These are phyloP conservation scores for Diaporthe sp. DNA, from an alignment of 2,329 filamentous ascomycete species.

Conservation along the genomic window DNA sequence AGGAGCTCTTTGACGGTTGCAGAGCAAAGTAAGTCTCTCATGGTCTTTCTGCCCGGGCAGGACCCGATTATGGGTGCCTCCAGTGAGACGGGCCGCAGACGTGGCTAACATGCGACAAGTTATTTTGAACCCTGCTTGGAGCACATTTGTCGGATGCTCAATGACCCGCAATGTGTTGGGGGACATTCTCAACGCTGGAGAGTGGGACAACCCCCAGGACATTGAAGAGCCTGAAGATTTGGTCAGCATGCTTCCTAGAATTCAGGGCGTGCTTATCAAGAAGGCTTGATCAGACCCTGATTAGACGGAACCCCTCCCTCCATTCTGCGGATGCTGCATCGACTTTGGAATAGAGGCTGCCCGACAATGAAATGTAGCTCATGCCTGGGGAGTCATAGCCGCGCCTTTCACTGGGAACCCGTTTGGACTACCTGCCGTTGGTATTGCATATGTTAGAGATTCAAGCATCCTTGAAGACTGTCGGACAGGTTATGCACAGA, in stretches of 20 bases:
- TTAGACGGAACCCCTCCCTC: background rate
- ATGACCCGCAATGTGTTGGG: constrained; percentile 11
- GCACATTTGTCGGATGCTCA: constrained; percentile 8
- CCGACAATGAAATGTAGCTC: background rate
- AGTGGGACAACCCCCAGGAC: constrained; percentile 13
- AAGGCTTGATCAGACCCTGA: background rate
- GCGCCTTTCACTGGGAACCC: background rate
- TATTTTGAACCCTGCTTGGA: constrained; percentile 15
- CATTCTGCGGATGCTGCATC: background rate
- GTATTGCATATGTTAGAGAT: background rate
- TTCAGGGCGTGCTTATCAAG: constrained; percentile 5
- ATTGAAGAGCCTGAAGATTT: constrained; percentile 1
- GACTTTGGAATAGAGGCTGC: background rate
- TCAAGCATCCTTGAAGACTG: background rate
- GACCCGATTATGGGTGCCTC: background rate
- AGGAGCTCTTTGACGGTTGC: constrained; percentile 11
- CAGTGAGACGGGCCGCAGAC: background rate
- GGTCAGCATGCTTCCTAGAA: constrained; percentile 9
- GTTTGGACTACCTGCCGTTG: background rate
- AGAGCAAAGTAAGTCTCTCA: constrained; percentile 2
- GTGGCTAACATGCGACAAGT: background rate
- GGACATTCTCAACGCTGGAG: constrained; percentile 17
- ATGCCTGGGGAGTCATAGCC: background rate
- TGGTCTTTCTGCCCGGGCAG: background rate
- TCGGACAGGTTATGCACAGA: too few relatives aligned